phyloP scores from a whole-genome alignment of 768 basidiomycete genomes.

The Macrolepiota fuliginosa region DNA sequence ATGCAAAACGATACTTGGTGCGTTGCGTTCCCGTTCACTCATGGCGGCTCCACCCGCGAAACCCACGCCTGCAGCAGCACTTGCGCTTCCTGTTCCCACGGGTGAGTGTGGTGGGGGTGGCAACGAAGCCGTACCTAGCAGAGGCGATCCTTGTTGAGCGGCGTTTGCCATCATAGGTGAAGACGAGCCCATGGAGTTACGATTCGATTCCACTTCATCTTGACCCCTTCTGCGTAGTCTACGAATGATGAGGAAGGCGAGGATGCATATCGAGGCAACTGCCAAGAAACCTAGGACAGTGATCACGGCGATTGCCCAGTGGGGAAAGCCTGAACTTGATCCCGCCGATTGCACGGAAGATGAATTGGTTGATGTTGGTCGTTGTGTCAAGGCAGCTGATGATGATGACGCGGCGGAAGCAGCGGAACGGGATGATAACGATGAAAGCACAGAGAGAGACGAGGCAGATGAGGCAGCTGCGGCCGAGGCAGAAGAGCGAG shows the following conservation, averaged over 20 bases:
- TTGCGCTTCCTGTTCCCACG: conserved; percentile 13
- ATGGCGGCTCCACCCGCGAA: conserved; percentile 23
- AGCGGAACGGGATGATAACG: conserved; percentile 29
- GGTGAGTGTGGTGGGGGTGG: conserved; percentile 14
- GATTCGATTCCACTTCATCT: conserved; percentile 44
- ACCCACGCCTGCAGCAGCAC: conserved; percentile 12
- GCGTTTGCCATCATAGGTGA: conserved; percentile 81
- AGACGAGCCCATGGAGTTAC: conserved; percentile 75
- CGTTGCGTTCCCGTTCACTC: conserved; percentile 27
- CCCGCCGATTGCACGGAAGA: conserved; percentile 43
- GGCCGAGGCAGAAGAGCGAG: conserved; percentile 47
- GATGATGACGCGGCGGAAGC: conserved; percentile 34
- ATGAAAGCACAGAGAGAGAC: conserved; percentile 19
- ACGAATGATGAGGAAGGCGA: conserved; percentile 72
- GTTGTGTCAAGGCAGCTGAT: conserved; percentile 22
- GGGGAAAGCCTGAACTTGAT: conserved; percentile 55
- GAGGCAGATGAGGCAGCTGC: conserved; percentile 30
- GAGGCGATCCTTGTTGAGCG: conserved; percentile 43
- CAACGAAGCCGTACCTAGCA: conserved; percentile 32
- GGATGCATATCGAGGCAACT: conserved; percentile 63
- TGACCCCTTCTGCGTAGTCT: conserved; percentile 54
- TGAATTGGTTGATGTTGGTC: conserved; percentile 15
- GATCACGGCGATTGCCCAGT: conserved; percentile 92
- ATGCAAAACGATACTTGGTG: conserved; percentile 47
- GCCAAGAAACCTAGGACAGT: conserved; percentile 84